These are phyloP conservation scores for Senecio squalidus DNA, from an alignment of 140 eudicot species.

Conservation along the genomic window DNA sequence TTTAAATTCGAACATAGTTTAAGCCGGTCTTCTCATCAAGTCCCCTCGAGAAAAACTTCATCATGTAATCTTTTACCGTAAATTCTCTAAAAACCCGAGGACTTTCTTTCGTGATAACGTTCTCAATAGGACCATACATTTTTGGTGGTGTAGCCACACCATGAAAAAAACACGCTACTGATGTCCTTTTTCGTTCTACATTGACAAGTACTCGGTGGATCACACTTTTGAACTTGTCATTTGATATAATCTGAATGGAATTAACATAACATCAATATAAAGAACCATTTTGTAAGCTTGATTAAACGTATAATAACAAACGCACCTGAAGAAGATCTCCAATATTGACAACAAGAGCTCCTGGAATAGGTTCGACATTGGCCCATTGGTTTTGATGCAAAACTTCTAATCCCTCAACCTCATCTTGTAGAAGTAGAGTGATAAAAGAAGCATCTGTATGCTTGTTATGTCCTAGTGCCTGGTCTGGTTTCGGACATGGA, in stretches of 20 bases:
- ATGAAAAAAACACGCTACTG: slow-evolving; percentile 45
- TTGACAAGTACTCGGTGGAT: slow-evolving; percentile 50
- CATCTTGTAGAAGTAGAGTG: slow-evolving; percentile 54
- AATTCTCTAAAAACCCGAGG: slow-evolving; percentile 27
- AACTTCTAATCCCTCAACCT: slow-evolving; percentile 61
- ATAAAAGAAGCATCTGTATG: slow-evolving; percentile 55
- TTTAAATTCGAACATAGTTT: slow-evolving; percentile 31
- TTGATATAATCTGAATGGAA: slow-evolving; percentile 37
- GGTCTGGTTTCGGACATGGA: slow-evolving; percentile 59
- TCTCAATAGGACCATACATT: slow-evolving; percentile 48
- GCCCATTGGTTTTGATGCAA: slow-evolving; percentile 45
- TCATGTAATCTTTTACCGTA: slow-evolving; percentile 14
- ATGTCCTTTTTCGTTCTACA: slow-evolving; percentile 40
- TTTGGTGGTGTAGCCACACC: slow-evolving; percentile 31
- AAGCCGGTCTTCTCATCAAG: slow-evolving; percentile 31
- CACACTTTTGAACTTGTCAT: slow-evolving; percentile 53
- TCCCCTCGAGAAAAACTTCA: slow-evolving; percentile 19
- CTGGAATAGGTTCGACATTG: slow-evolving; percentile 32
- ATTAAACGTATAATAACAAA: neutral
- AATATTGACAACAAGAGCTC: slow-evolving; percentile 48
- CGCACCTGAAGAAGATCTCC: slow-evolving; percentile 64
- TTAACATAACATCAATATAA: neutral
- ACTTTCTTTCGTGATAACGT: slow-evolving; percentile 33
- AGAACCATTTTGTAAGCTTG: neutral
- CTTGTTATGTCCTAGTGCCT: slow-evolving; percentile 38